Evolutionary conservation across 331 rosid genomes (phyloP).

Genomic region (Arachis monticola): DNA sequence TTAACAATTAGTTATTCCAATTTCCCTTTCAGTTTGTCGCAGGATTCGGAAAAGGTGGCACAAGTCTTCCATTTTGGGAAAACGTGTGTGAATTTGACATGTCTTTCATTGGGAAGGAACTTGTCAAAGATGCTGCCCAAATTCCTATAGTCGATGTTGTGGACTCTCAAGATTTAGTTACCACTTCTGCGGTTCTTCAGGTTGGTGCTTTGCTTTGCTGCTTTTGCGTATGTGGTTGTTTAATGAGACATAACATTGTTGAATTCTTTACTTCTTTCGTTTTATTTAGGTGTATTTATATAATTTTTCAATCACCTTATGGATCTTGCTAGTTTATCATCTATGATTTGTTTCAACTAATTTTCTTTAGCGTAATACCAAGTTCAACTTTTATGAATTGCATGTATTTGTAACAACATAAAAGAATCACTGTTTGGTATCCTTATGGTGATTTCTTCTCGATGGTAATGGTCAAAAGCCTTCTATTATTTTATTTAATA

Average conservation of each 20-base stretch:
- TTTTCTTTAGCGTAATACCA: constrained; percentile 13
- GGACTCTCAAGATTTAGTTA: constrained; percentile 74
- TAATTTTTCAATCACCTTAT: constrained; percentile 16
- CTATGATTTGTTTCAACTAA: constrained; percentile 1
- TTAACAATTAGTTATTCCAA: constrained; percentile 30
- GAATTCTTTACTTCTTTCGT: constrained; percentile 11
- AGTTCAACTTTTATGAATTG: constrained; percentile 5
- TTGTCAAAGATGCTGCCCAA: constrained; percentile 68
- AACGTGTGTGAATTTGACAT: constrained; percentile 76
- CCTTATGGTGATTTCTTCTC: neutral
- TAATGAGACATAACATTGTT: neutral
- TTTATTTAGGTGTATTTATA: neutral
- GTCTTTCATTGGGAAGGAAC: constrained; percentile 91
- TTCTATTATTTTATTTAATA: constrained; percentile 7
- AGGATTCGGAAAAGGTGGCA: constrained; percentile 90
- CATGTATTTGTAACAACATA: constrained; percentile 1
- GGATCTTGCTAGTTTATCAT: constrained; percentile 24
- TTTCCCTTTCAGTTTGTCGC: constrained; percentile 76
- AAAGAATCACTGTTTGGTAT: neutral
- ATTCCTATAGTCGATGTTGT: constrained; percentile 76
- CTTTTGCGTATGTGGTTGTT: constrained; percentile 8
- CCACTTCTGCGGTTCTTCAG: constrained; percentile 71
- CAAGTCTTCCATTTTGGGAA: constrained; percentile 97
- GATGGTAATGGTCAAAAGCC: neutral
- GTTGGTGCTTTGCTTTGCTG: constrained; percentile 50